Base-by-base conservation (phyloP, 306 rosid species). In the Potentilla sterilis region DNA sequence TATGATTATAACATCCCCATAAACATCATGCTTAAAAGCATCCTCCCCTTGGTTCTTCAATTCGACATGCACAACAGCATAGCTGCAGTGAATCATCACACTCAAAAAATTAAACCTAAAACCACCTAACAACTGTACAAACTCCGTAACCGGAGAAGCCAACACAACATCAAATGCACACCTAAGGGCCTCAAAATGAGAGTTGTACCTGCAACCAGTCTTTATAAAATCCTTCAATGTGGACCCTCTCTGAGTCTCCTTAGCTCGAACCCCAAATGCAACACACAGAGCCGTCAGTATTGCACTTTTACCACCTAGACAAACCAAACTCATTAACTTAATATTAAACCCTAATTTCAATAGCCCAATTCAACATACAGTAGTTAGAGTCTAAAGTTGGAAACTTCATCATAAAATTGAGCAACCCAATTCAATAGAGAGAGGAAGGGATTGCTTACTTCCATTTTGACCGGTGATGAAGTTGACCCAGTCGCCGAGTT, bases 391-490 rank as follows among this genome's bases (percentile, higher is more conserved):
- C 18, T 2, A 52, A 41, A 65, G 7, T 11, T 41, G 13, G 10
- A 32, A 12, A 6, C 47, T 28, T 32, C 40, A 40, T 41, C 4
- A 43, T 8, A 62, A 12, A 77, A 47, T 18, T n/a, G 71, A 77
- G 9, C 43, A 21, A 41, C 54, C 47, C 77, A 46, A 15, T 41
- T 8, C 9, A 12, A 18, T 4, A 15, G 58, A 40, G 22, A 34
- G 41, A 70, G 12, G 28, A 7, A 3, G 2, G 78, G 8, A 14
- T 46, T 15, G 2, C 96, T 70, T 41, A 92, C 98, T 94, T 85
- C 98, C 98, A 54, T 94, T 94, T 79, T 92, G 98, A 24, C 98
- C 98, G 7, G 96, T 90, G 63, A 94, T 81, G 88, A 94, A 88
- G 76, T 92, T 94, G 32, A 92, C 87, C 81, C 85, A 81, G 13